phyloP scores from a whole-genome alignment of 1,139 yeast genomes.

The Trichomonascaceae sp. region DNA sequence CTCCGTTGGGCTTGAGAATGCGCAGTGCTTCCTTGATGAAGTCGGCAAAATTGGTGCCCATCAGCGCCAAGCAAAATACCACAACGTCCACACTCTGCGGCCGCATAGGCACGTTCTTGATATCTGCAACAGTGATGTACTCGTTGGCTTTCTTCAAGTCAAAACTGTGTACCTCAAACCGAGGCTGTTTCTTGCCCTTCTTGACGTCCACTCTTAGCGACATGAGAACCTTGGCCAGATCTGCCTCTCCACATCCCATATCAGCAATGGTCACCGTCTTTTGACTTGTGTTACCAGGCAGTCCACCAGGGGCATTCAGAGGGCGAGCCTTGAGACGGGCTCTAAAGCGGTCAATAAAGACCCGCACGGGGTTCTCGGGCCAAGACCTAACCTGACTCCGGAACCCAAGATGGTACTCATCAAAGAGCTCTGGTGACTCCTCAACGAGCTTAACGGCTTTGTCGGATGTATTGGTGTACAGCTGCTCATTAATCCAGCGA shows the following conservation, averaged over 20 bases:
- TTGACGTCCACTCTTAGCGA: slow-evolving; percentile 27
- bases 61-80: slow-evolving; percentile 80
- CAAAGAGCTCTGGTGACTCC: slow-evolving; percentile 78
- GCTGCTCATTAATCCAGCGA: slow-evolving; percentile 94
- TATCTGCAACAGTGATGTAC: slow-evolving; percentile 89
- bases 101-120: slow-evolving; percentile 72
- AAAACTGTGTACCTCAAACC: slow-evolving; percentile 66
- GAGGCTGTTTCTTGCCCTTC: slow-evolving; percentile 24
- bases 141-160: slow-evolving; percentile 81
- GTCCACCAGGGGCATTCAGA: slow-evolving; percentile 89
- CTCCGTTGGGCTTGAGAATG: slow-evolving; percentile 79
- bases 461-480: slow-evolving; percentile 71
- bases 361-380: slow-evolving; percentile 97
- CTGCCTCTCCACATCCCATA: slow-evolving; percentile 99
- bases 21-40: slow-evolving; percentile 84
- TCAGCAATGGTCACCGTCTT: slow-evolving; percentile 69
- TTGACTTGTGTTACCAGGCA: slow-evolving; percentile 36
- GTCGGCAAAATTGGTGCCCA: slow-evolving; percentile 95
- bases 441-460: slow-evolving; percentile 61
- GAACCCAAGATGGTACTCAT: slow-evolving; percentile 92
- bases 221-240: slow-evolving; percentile 51
- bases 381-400: slow-evolving; percentile 87
- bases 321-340: slow-evolving; percentile 43
- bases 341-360: slow-evolving; percentile 62
- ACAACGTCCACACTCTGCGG: slow-evolving; percentile 74